Percentiles rank a stretch among this genome's conserved stretches.
phyloP scores from a whole-genome alignment of 768 basidiomycete species.

The Pisolithus marmoratus region DNA sequence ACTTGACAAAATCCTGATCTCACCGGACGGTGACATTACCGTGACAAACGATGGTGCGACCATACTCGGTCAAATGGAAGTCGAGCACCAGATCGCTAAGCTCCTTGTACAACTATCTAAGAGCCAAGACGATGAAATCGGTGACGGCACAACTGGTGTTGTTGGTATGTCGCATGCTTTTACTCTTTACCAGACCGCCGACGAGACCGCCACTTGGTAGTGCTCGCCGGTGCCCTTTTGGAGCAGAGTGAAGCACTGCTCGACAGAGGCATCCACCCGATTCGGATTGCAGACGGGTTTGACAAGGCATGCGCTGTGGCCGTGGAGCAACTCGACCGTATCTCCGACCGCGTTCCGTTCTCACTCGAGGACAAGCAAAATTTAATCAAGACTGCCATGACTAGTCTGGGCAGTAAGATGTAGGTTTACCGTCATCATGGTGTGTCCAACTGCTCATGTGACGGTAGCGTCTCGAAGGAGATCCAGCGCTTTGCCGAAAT shows the following conservation, averaged over 20 bases:
- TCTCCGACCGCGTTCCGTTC: conserved; percentile 87
- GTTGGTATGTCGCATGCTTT: conserved; percentile 66
- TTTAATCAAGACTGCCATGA: conserved; percentile 91
- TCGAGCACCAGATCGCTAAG: conserved; percentile 98
- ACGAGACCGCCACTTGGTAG: conserved; percentile 33
- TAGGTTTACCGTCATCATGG: conserved; percentile 26
- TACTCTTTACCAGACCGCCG: conserved; percentile 2
- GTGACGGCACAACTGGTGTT: conserved; percentile 98
- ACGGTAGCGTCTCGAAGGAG: conserved; percentile 88
- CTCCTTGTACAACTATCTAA: conserved; percentile 94
- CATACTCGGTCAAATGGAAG: conserved; percentile 97
- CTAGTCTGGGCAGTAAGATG: conserved; percentile 98
- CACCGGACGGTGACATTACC: conserved; percentile 97
- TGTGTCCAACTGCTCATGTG: conserved; percentile 2
- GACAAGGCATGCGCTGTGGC: conserved; percentile 92
- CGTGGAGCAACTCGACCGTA: conserved; percentile 82
- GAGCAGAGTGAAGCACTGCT: conserved; percentile 94
- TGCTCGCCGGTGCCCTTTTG: conserved; percentile 94
- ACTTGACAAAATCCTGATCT: conserved; percentile 91
- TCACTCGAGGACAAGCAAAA: conserved; percentile 78
- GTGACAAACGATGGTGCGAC: conserved; percentile 99
- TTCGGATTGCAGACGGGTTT: conserved; percentile 98
- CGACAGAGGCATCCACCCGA: conserved; percentile 99
- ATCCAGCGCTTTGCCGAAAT: conserved; percentile 94
- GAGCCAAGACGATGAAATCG: conserved; percentile 99